Conservation (phyloP, 805 yeast genomes). For the Kuraishia molischiana region DNA sequence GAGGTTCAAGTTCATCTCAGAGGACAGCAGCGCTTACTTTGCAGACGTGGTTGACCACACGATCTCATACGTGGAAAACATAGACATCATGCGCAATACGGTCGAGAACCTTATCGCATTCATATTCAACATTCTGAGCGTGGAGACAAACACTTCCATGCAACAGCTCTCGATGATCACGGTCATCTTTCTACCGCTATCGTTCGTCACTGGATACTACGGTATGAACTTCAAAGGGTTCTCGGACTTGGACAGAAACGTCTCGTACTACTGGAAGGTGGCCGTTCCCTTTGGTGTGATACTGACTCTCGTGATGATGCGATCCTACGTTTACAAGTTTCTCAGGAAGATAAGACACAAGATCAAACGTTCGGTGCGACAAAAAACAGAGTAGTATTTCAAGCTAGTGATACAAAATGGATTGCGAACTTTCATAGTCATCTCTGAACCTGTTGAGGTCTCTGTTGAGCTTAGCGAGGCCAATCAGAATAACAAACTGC, state of each 20-base stretch:
- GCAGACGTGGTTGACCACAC: constrained; percentile 51
- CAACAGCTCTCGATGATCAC: constrained; percentile 43
- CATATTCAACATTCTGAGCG: constrained; percentile 48
- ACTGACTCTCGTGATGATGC: constrained; percentile 24
- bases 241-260: constrained; percentile 26
- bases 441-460: background rate
- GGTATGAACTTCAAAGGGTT: constrained; percentile 44
- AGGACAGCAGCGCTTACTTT: constrained; percentile 34
- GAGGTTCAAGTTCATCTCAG: constrained; percentile 21
- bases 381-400: no score
- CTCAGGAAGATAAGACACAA: background rate
- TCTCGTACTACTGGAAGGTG: constrained; percentile 36
- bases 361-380: no score
- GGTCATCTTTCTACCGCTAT: constrained; percentile 47
- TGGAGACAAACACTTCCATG: constrained; percentile 46
- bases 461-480: background rate
- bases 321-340: constrained; percentile 7
- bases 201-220: constrained; percentile 53
- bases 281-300: constrained; percentile 31
- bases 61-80: constrained; percentile 38
- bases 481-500: background rate
- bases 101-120: constrained; percentile 40
- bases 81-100: constrained; percentile 42
- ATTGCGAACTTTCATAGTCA: no score
- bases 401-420: no score